Conservation (phyloP, 768 basidiomycete species). For the Boletus fagicola region DNA sequence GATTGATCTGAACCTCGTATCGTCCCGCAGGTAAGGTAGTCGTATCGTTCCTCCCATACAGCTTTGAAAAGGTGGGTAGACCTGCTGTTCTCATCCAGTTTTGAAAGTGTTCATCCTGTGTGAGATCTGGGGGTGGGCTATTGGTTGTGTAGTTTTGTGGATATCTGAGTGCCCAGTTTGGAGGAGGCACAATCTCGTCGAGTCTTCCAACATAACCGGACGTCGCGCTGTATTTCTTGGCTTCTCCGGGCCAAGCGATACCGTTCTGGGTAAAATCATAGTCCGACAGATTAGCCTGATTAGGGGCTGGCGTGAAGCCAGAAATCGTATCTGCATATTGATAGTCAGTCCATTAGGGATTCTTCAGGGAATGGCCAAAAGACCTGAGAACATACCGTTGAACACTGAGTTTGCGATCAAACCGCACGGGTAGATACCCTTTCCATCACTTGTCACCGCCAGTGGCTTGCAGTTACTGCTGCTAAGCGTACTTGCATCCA, state of each 20-base stretch:
- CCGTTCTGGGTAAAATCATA: slow-evolving; percentile 76
- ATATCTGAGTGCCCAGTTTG: slow-evolving; percentile 80
- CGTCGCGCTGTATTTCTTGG: slow-evolving; percentile 77
- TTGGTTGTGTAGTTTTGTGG: slow-evolving; percentile 68
- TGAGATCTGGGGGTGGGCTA: slow-evolving; percentile 71
- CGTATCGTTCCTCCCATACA: slow-evolving; percentile 89
- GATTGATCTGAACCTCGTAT: slow-evolving; percentile 72
- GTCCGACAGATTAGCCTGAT: slow-evolving; percentile 40
- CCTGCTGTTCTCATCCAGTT: slow-evolving; percentile 99
- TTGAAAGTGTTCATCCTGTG: slow-evolving; percentile 88
- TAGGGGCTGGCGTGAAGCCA: slow-evolving; percentile 48
- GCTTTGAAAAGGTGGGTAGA: slow-evolving; percentile 92
- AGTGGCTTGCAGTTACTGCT: slow-evolving; percentile 88
- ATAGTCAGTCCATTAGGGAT: neutral
- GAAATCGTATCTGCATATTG: slow-evolving; percentile 71
- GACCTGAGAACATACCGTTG: slow-evolving; percentile 61
- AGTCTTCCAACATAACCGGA: slow-evolving; percentile 52
- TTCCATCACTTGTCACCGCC: slow-evolving; percentile 46
- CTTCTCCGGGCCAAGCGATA: slow-evolving; percentile 96
- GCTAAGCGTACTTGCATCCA: slow-evolving; percentile 48
- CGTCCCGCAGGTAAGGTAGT: slow-evolving; percentile 66
- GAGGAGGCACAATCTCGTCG: slow-evolving; percentile 82
- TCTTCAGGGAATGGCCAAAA: neutral
- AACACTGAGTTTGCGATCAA: slow-evolving; percentile 96
- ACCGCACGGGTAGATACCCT: slow-evolving; percentile 89